Percentiles rank a stretch among this genome's conserved stretches.
Evolutionary conservation across 441 rosid genomes (phyloP).

Genomic region (Adansonia madagascariensis): DNA sequence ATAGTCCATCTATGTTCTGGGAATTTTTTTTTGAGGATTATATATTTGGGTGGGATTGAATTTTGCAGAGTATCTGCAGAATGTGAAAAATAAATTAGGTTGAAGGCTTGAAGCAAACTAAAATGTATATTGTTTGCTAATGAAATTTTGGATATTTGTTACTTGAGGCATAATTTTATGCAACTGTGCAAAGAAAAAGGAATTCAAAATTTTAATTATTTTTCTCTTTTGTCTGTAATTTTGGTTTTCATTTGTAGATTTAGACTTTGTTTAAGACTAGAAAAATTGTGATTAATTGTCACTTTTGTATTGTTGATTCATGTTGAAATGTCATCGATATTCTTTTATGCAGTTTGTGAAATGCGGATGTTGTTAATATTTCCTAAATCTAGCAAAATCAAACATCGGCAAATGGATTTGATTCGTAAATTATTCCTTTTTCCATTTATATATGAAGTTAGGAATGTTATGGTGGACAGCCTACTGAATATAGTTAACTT

Average conservation of each 20-base stretch:
- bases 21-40: neutral
- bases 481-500: neutral
- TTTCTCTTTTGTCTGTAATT: neutral
- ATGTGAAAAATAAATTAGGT: neutral
- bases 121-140: neutral
- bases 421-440: neutral
- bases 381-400: neutral
- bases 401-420: neutral
- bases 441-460: neutral
- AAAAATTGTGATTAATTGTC: neutral
- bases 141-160: neutral
- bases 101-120: neutral
- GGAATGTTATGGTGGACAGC: no score
- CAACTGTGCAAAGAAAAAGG: neutral
- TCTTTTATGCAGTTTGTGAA: neutral
- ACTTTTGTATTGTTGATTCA: no score
- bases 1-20: neutral
- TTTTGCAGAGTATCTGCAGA: neutral
- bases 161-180: neutral
- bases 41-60: neutral
- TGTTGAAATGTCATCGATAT: neutral
- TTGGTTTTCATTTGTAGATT: neutral
- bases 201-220: neutral
- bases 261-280: neutral
- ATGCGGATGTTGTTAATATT: neutral